Base-by-base conservation (phyloP, 768 basidiomycete genomes). In the Xanthoconium purpureum region DNA sequence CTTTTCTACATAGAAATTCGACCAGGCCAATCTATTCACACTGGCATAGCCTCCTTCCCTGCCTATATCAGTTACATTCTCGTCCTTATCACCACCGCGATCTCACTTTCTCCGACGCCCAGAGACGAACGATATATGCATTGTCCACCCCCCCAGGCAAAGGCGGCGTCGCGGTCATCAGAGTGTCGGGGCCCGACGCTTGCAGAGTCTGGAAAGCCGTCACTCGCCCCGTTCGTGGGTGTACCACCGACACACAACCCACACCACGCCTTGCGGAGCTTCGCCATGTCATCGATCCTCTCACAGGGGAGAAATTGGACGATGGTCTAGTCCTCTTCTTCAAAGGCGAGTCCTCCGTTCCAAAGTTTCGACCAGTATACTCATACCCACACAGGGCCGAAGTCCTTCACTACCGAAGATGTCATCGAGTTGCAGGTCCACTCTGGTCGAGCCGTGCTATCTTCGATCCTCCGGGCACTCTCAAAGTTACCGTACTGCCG, bases 101-200 rank as follows among this genome's bases (percentile, higher is more conserved):
- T 11, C 61, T 69, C 8, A 66, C 69, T 0, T 69, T 61, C 42
- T 80, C 79, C 12, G 76, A 78, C 45, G 72, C 85, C 6, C 87
- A 91, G 66, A 75, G 79, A n/a, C 65, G 71, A 24, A 95, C 94
- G 3, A 91, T 96, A 45, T 96, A 89, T 67, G 94, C 93, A 2
- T 78, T 94, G 29, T 91, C 93, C 0, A 94, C 92, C 0, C 90
- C 93, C 2, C 84, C 88, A 3, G 94, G 92, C 1, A 92, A 87
- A 58, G 91, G 82, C 5, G 94, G 93, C 15, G 80, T 96, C 17
- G 91, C 86, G 1, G 84, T 96, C 38, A 74, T 95, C 50, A 80
- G 94, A 55, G 75, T 96, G 10, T 94, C 92, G 3, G 94, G 94
- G 0, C 89, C 90, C 1, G 82, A 84, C 43, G 86, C 85, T 0